Percentiles rank a stretch among this genome's conserved stretches.
These are phyloP conservation scores for Gelatoporia subvermispora DNA, from an alignment of 768 basidiomycete species.

Conservation along the genomic window DNA sequence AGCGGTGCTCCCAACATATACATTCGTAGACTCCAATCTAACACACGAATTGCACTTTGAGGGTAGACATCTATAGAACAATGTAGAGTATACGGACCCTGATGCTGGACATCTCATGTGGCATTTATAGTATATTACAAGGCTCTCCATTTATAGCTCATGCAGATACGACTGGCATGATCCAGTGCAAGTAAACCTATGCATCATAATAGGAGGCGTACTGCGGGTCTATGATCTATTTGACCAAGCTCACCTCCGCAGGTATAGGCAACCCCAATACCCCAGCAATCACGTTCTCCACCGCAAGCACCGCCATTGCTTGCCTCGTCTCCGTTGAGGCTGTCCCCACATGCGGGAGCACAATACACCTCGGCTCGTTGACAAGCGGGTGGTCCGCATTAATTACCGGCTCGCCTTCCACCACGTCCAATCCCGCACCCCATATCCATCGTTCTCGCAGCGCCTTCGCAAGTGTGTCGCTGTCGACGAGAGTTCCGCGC, in stretches of 20 bases:
- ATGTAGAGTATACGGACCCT: too few relatives aligned
- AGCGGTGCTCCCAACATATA: too few relatives aligned
- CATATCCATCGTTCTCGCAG: constrained; percentile 76
- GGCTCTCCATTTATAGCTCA: too few relatives aligned
- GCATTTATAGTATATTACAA: too few relatives aligned
- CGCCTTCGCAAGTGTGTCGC: constrained; percentile 80
- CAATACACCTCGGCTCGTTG: constrained; percentile 71
- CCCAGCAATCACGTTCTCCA: constrained; percentile 61
- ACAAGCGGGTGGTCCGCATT: constrained; percentile 72
- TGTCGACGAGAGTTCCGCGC: constrained; percentile 86
- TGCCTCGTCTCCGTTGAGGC: constrained; percentile 82
- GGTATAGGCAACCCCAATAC: constrained; percentile 51
- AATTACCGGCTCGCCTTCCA: constrained; percentile 87
- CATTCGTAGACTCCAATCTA: too few relatives aligned
- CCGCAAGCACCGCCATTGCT: constrained; percentile 77
- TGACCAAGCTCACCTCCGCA: constrained; percentile 31
- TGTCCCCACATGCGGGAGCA: constrained; percentile 89
- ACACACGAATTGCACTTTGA: too few relatives aligned
- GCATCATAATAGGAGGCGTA: too few relatives aligned
- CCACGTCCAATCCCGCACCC: constrained; percentile 91
- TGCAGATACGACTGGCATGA: too few relatives aligned
- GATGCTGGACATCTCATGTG: too few relatives aligned
- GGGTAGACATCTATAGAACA: too few relatives aligned
- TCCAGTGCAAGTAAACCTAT: too few relatives aligned
- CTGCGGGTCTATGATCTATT: too few relatives aligned